Conservation (phyloP, 1,284 basidiomycete genomes). For the Ustilago nuda region DNA sequence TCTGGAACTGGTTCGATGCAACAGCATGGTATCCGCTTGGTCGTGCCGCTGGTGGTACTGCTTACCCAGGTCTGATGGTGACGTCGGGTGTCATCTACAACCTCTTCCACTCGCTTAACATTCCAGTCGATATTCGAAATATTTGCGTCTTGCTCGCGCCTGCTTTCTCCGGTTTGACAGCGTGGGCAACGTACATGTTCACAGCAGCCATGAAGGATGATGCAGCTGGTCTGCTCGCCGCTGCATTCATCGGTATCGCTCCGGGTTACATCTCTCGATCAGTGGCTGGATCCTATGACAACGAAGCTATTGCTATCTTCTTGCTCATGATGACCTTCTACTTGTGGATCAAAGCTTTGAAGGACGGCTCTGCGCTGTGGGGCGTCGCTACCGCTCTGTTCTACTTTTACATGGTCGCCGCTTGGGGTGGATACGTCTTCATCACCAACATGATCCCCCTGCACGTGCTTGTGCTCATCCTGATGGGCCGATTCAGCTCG, state of each 20-base stretch:
- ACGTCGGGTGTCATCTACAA: constrained; percentile 97
- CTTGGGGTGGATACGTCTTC: constrained; percentile 99
- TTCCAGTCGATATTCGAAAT: constrained; percentile 97
- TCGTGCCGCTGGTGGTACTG: constrained; percentile 95
- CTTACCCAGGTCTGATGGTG: constrained; percentile 96
- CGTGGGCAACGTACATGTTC: constrained; percentile 87
- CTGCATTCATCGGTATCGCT: constrained; percentile 98
- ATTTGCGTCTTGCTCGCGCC: constrained; percentile 97
- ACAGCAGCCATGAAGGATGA: constrained; percentile 73
- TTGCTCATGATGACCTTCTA: constrained; percentile 99
- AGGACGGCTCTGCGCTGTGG: constrained; percentile 90
- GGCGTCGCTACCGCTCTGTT: constrained; percentile 91
- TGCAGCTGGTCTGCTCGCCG: constrained; percentile 88
- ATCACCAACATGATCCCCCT: constrained; percentile 99
- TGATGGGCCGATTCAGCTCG: constrained; percentile 96
- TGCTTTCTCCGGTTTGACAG: constrained; percentile 94
- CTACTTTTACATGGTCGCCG: constrained; percentile 99
- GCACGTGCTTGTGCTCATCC: constrained; percentile 88
- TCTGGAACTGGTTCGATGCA: constrained; percentile 95
- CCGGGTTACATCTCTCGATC: constrained; percentile 97
- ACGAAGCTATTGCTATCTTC: constrained; percentile 99
- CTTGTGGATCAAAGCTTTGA: constrained; percentile 96
- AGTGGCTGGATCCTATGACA: constrained; percentile 99
- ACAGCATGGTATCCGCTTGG: constrained; percentile 97
- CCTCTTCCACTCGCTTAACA: constrained; percentile 84